These are phyloP conservation scores for Rhizopus arrhizus DNA, from an alignment of 371 early-diverging fungal genomes.

Conservation along the genomic window DNA sequence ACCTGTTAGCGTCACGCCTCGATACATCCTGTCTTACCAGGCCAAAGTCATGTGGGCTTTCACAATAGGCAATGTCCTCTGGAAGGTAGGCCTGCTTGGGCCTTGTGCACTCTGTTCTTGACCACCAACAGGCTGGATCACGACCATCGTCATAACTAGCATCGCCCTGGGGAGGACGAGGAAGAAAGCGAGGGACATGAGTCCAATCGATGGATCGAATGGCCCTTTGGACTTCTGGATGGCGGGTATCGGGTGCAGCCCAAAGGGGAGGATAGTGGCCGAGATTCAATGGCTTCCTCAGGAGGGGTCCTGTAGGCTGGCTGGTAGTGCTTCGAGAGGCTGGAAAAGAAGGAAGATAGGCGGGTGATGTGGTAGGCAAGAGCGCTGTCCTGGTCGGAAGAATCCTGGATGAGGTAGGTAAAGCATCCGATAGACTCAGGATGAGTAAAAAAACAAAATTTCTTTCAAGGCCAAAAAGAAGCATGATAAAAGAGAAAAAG, in stretches of 20 bases:
- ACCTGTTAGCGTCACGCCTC: not conserved
- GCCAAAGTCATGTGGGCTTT: constrained; percentile 24
- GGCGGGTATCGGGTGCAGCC: constrained; percentile 12
- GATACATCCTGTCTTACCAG: constrained; percentile 14
- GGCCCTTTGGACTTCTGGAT: constrained; percentile 26
- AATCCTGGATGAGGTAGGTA: not conserved
- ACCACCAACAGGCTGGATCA: constrained; percentile 31
- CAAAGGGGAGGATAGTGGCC: constrained; percentile 16
- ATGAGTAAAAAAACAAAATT: not conserved
- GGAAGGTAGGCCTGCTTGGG: constrained; percentile 25
- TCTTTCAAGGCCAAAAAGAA: too few species aligned
- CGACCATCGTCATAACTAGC: constrained; percentile 8
- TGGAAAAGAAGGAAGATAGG: constrained; percentile 18
- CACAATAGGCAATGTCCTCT: constrained; percentile 22
- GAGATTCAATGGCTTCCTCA: not conserved
- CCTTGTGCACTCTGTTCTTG: constrained; percentile 15
- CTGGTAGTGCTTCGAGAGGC: not conserved
- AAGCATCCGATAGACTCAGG: not conserved
- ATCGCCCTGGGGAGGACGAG: not conserved
- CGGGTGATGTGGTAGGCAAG: constrained; percentile 23
- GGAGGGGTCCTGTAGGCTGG: constrained; percentile 20
- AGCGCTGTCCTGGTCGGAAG: constrained; percentile 7
- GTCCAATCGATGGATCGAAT: constrained; percentile 26
- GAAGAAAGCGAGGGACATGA: constrained; percentile 19
- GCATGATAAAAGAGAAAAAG: too few species aligned